A percentile compares a stretch with the other conserved stretches of the same genome.
phyloP scores from a whole-genome alignment of 305 asterid species.

The Solanum hybrid region DNA sequence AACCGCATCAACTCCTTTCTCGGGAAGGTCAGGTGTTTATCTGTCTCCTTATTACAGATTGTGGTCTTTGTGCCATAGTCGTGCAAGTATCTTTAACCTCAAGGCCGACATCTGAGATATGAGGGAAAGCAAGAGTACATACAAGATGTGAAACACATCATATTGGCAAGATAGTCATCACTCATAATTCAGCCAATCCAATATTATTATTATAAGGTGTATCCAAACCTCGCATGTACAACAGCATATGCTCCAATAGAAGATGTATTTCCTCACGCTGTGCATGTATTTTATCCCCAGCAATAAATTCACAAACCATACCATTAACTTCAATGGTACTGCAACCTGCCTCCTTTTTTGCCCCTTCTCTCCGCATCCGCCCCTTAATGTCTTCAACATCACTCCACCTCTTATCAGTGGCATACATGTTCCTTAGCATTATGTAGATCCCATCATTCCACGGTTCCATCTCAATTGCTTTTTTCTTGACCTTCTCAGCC shows the following conservation, averaged over 20 bases:
- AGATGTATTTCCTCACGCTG: slow-evolving; percentile 30
- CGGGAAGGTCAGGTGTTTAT: background rate
- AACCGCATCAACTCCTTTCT: background rate
- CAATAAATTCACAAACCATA: slow-evolving; percentile 51
- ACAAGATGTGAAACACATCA: background rate
- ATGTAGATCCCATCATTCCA: slow-evolving; percentile 68
- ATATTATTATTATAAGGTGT: slow-evolving; percentile 19
- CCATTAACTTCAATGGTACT: slow-evolving; percentile 59
- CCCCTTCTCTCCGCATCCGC: slow-evolving; percentile 59
- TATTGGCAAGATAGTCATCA: background rate
- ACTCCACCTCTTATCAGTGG: slow-evolving; percentile 75
- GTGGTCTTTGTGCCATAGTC: background rate
- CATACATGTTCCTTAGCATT: slow-evolving; percentile 87
- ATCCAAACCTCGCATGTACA: slow-evolving; percentile 47
- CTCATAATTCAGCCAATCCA: slow-evolving; percentile 23
- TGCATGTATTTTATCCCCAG: slow-evolving; percentile 50
- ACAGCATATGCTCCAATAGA: slow-evolving; percentile 38
- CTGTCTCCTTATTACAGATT: background rate
- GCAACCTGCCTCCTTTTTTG: slow-evolving; percentile 71
- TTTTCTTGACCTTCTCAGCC: slow-evolving; percentile 60
- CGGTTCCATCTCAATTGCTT: slow-evolving; percentile 66
- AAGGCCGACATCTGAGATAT: background rate
- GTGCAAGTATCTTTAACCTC: background rate
- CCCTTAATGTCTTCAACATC: slow-evolving; percentile 66
- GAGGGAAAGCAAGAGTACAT: background rate